Evolutionary conservation across 176 grass and related monocot species (phyloP), one percentile per base, ranked within the genome.

Genomic region (Oryza glumipatula): DNA sequence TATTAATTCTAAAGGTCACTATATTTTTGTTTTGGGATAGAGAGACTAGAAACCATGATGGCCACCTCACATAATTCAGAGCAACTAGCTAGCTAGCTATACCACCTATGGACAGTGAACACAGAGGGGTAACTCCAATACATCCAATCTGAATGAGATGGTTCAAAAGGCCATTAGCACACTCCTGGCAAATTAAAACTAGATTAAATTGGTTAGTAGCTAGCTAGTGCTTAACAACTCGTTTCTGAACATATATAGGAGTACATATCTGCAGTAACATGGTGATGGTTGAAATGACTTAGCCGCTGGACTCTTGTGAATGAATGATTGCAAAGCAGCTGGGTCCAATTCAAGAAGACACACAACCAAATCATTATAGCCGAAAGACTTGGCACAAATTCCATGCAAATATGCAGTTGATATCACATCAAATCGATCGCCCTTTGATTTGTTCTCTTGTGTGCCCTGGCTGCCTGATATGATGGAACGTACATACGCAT

Each of bases 401-500:
- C 75, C 47, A 38, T 1, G 54, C 76, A 48, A 72, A 72, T 17
- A 52, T 23, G 76, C 58, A 86, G 69, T 67, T 67, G 60, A 80
- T 52, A 74, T 80, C 84, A 80, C 77, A 80, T 86, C 77, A 74
- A n/a, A 85, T 73, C 70, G 70, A 9, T 24, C 38, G 2, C 54
- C 54, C 54, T 58, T 58, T 58, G 54, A 58, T 58, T 58, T 58
- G 54, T 58, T 58, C 54, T 58, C 19, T 58, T 58, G 54, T n/a
- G 54, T 58, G 54, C 54, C 54, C 19, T 58, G 54, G 54, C 36
- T 38, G 36, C 54, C 54, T 58, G 19, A 58, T 58, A 58, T 58
- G 54, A 58, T 58, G 54, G 1, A n/a, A 58, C 54, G 54, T 58
- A 58, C 19, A 19, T 58, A 58, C 17, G 54, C 19, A 58, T 58